Evolutionary conservation across 1,139 yeast genomes (phyloP), one percentile per base, ranked within the genome.

Genomic region (Yamadazyma mexicana): DNA sequence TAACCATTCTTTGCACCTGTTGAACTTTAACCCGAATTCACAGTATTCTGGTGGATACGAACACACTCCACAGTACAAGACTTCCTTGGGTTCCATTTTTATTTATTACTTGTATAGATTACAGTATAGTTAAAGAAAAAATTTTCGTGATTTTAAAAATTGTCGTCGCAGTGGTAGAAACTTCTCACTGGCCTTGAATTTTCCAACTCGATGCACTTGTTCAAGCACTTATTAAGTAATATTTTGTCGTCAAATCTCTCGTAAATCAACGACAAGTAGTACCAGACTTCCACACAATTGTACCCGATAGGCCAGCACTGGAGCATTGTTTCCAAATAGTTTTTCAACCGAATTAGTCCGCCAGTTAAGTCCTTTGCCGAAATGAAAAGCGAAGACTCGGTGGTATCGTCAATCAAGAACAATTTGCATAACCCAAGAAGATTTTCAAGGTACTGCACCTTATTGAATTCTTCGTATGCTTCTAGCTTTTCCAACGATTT

Each of bases 21-120:
- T 83, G 61, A 85, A 73, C 30, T 83, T 73, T 35, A 87, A 86
- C 11, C 96, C 95, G 59, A 89, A 91, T 59, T 91, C 98, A 67
- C 98, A 91, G 65, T 83, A 91, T 63, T 89, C 98, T 2, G 92
- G 92, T 12, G 97, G 97, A 56, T 79, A 83, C 1, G 89, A 66
- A 62, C 98, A 91, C 8, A 89, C 77, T 5, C 82, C 92, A 62
- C 98, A 91, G 66, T 91, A 89, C 10, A 75, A 54, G 15, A 81
- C 74, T 22, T 64, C 53, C 50, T 64, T 72, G 12, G 85, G 77
- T 30, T 44, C 46, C 75, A 69, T n/a, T n/a, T n/a, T n/a, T n/a
- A n/a, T n/a, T n/a, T n/a, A n/a, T 69, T 23, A 12, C 33, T 34
- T 20, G 22, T 20, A 20, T 20, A 6, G 8, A 20, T 18, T 28